Conservation (phyloP, 345 rosid species). For the Salix arbutifolia region DNA sequence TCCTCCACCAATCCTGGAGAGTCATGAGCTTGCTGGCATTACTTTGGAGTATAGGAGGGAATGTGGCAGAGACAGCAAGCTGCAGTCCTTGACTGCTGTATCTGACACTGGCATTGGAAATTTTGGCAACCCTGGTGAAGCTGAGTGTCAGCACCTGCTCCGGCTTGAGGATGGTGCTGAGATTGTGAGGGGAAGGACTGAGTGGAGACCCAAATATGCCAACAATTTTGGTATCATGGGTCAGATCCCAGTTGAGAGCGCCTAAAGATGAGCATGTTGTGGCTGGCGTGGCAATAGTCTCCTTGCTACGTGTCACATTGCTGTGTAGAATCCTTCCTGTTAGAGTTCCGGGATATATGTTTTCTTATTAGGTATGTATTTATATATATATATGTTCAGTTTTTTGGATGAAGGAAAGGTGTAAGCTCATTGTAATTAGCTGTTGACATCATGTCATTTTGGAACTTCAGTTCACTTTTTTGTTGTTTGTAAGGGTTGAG, state of each 20-base stretch:
- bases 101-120: slow-evolving; percentile 40
- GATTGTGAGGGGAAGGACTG: slow-evolving; percentile 82
- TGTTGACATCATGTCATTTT: neutral
- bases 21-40: slow-evolving; percentile 66
- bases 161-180: slow-evolving; percentile 82
- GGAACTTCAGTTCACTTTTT: neutral
- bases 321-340: slow-evolving; percentile 27
- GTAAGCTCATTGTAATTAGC: slow-evolving; percentile 41
- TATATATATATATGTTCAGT: slow-evolving; percentile 14
- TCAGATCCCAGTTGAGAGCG: slow-evolving; percentile 35
- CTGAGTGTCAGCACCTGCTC: slow-evolving; percentile 92
- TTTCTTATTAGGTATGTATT: slow-evolving; percentile 18
- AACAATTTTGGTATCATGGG: slow-evolving; percentile 21
- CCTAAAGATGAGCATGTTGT: slow-evolving; percentile 17
- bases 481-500: no score
- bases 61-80: slow-evolving; percentile 86
- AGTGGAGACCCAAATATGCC: slow-evolving; percentile 69
- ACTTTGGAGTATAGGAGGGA: slow-evolving; percentile 93
- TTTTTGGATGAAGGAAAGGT: slow-evolving; percentile 6
- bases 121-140: slow-evolving; percentile 35
- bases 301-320: slow-evolving; percentile 16
- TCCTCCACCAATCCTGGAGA: slow-evolving; percentile 79
- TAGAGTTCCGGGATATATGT: slow-evolving; percentile 22
- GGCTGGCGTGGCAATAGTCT: slow-evolving; percentile 13
- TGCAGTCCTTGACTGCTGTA: slow-evolving; percentile 80